Evolutionary conservation across 306 rosid genomes (phyloP).

Genomic region (Trifolium dubium): DNA sequence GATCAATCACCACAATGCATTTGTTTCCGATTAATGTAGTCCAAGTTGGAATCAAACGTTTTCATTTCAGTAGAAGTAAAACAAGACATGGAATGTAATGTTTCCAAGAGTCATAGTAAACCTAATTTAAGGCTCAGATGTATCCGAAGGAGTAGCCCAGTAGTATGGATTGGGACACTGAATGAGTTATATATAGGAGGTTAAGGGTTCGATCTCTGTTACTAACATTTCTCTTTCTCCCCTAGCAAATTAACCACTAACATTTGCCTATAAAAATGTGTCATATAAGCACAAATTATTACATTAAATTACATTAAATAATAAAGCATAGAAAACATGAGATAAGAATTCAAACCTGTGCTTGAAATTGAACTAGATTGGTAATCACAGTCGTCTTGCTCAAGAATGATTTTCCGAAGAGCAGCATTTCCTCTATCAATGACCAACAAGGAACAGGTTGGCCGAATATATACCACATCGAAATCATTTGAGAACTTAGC

Average conservation of each 20-base stretch:
- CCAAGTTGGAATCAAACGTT: not conserved
- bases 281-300: not conserved
- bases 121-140: no score
- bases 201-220: no score
- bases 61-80: not conserved
- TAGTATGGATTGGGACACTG: no score
- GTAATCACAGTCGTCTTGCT: conserved; percentile 87
- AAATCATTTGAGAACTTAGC: conserved; percentile 97
- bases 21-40: not conserved
- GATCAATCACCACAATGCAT: not conserved
- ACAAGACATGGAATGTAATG: not conserved
- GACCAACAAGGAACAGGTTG: conserved; percentile 92
- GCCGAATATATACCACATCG: conserved; percentile 79
- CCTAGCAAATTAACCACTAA: no score
- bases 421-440: conserved; percentile 99
- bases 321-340: not conserved
- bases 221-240: no score
- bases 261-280: no score
- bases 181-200: no score
- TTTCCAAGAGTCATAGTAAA: not conserved
- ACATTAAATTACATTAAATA: not conserved
- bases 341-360: conserved; percentile 63
- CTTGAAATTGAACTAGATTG: conserved; percentile 76
- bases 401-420: conserved; percentile 84
- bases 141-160: no score